These are phyloP conservation scores for Leptographium lundbergii DNA, from an alignment of 2,329 filamentous ascomycete genomes.

Conservation along the genomic window DNA sequence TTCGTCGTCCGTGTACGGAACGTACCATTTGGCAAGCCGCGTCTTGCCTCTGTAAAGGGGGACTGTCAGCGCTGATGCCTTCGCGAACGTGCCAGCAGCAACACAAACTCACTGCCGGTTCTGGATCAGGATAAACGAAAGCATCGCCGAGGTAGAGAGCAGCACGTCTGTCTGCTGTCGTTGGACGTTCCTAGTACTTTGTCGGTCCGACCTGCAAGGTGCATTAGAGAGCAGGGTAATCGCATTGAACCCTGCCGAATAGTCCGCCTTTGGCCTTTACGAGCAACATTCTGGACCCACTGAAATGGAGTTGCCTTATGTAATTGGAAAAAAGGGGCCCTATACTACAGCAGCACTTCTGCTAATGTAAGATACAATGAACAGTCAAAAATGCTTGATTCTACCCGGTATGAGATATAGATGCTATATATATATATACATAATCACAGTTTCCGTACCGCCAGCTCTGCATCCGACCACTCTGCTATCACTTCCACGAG, in stretches of 20 bases:
- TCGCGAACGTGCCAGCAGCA: not conserved
- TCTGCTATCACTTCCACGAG: constrained; percentile 31
- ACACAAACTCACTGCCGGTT: constrained; percentile 59
- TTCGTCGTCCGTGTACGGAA: constrained; percentile 94
- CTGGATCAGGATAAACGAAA: constrained; percentile 83
- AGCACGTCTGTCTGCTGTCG: not conserved
- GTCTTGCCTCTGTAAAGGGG: constrained; percentile 70
- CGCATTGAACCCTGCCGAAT: not conserved
- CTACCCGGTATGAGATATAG: not conserved
- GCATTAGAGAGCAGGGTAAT: not conserved
- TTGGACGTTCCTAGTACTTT: not conserved
- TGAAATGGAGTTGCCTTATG: not conserved
- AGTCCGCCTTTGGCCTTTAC: not conserved
- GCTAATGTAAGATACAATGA: not conserved
- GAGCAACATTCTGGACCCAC: not conserved
- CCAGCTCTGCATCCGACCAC: not conserved
- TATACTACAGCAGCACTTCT: no score
- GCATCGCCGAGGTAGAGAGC: constrained; percentile 27
- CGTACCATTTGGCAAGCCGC: constrained; percentile 97
- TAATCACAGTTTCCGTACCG: not conserved
- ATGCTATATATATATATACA: not conserved
- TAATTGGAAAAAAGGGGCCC: not conserved
- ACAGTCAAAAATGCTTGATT: not conserved
- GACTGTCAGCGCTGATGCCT: not conserved
- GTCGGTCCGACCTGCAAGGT: not conserved